Percentiles rank a stretch among this genome's conserved stretches.
Evolutionary conservation across 192 early-diverging fungal genomes (phyloP).

Genomic region (Backusella tuberculispora): DNA sequence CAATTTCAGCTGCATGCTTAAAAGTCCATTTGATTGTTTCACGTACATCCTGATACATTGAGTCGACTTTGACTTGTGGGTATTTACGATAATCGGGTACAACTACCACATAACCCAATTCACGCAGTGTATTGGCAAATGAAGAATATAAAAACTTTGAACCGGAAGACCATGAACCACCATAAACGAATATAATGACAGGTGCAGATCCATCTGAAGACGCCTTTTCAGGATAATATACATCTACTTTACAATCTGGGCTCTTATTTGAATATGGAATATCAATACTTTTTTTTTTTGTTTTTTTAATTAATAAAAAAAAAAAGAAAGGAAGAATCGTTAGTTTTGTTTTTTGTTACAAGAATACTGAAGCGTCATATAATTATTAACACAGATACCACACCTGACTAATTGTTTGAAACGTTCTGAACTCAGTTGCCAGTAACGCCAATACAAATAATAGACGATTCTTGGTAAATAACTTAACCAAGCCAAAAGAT

Average conservation of each 20-base stretch:
- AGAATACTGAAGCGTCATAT: no score
- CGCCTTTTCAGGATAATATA: conserved; percentile 34
- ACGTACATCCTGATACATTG: conserved; percentile 51
- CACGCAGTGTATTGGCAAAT: conserved; percentile 51
- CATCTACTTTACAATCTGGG: conserved; percentile 21
- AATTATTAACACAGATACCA: conserved; percentile 2
- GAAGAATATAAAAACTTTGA: conserved; percentile 51
- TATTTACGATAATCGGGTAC: conserved; percentile 59
- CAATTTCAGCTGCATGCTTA: conserved; percentile 39
- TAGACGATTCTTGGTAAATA: conserved; percentile 38
- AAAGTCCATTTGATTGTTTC: conserved; percentile 52
- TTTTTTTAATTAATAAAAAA: background rate
- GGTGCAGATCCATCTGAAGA: conserved; percentile 30
- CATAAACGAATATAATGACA: conserved; percentile 59
- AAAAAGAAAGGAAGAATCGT: background rate
- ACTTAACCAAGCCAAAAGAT: conserved; percentile 24
- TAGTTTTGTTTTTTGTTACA: background rate
- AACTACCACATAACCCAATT: conserved; percentile 58
- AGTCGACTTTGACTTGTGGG: conserved; percentile 47
- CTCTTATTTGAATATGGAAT: conserved; percentile 31
- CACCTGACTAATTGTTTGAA: conserved; percentile 42
- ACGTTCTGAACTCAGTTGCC: conserved; percentile 27
- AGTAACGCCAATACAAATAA: conserved; percentile 41
- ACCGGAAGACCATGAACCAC: conserved; percentile 59
- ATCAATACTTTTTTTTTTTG: no score